Percentiles rank a stretch among this genome's conserved stretches.
Conservation (phyloP, 495 filamentous ascomycete genomes). For the Penicillium alfredii region DNA sequence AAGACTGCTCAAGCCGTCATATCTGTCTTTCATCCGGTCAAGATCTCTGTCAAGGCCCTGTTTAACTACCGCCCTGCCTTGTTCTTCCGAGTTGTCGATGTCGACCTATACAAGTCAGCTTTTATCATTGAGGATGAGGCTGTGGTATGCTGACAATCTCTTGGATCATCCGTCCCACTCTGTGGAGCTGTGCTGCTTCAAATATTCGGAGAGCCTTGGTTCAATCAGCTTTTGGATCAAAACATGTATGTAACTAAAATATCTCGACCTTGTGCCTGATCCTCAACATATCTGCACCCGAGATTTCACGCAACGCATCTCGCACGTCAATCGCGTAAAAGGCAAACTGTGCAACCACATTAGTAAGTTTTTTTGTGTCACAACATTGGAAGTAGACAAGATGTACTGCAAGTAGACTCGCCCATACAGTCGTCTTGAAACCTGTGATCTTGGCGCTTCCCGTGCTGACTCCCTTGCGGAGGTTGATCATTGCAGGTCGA, state of each 20-base stretch:
- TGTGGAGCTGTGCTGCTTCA: constrained; percentile 48
- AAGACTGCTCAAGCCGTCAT: constrained; percentile 68
- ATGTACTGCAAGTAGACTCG: constrained; percentile 50
- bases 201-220: constrained; percentile 37
- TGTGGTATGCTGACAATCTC: constrained; percentile 45
- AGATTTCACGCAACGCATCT: constrained; percentile 57
- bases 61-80: constrained; percentile 66
- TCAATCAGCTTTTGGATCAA: constrained; percentile 6
- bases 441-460: constrained; percentile 50
- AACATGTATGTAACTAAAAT: not conserved
- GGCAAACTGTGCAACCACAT: constrained; percentile 47
- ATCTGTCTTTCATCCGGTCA: constrained; percentile 70
- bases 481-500: constrained; percentile 58
- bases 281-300: constrained; percentile 45
- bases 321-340: constrained; percentile 64
- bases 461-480: constrained; percentile 69
- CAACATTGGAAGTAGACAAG: not conserved
- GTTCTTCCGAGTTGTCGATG: constrained; percentile 70
- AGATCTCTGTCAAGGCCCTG: constrained; percentile 68
- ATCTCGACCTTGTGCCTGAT: constrained; percentile 53
- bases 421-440: constrained; percentile 67
- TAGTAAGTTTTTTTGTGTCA: constrained; percentile 6
- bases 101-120: constrained; percentile 54
- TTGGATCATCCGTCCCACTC: constrained; percentile 63
- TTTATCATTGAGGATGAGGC: not conserved